These are phyloP conservation scores for Penicillium simplicissimum DNA, from an alignment of 495 filamentous ascomycete genomes.

Conservation along the genomic window DNA sequence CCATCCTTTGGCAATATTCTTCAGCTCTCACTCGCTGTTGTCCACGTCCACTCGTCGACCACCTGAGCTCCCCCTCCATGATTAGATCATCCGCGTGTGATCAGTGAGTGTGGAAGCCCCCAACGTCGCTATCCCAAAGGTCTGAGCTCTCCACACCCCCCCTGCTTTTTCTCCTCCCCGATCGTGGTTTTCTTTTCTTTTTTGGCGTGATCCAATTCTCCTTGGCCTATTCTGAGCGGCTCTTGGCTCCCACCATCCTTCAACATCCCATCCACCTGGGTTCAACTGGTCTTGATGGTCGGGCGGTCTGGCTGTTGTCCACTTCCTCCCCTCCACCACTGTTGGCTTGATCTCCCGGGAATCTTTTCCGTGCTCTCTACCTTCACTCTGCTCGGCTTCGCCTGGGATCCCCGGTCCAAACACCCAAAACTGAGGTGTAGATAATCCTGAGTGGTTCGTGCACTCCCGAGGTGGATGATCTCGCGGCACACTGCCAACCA, in stretches of 20 bases:
- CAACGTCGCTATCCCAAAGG: slow-evolving; percentile 8
- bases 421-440: slow-evolving; percentile 5
- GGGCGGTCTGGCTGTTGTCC: background rate
- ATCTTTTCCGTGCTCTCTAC: background rate
- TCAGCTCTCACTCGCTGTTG: background rate
- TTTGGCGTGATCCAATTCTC: slow-evolving; percentile 3
- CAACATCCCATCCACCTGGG: background rate
- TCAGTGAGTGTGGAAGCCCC: background rate
- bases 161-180: slow-evolving; percentile 3
- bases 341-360: background rate
- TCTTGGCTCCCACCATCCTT: background rate
- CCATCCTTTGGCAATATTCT: background rate
- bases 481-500: slow-evolving; percentile 6
- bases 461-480: slow-evolving; percentile 14
- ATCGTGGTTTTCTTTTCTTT: slow-evolving; percentile 6
- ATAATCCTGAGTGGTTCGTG: slow-evolving; percentile 17
- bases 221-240: background rate
- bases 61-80: slow-evolving; percentile 15
- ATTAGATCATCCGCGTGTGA: slow-evolving; percentile 22
- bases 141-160: slow-evolving; percentile 12
- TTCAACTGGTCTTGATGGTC: background rate
- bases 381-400: background rate
- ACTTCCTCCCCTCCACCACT: background rate
- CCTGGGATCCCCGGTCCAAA: background rate
- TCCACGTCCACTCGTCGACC: background rate